Evolutionary conservation across 495 filamentous ascomycete species (phyloP), one percentile per base, ranked within the genome.

Genomic region (Penicillium paradoxum): DNA sequence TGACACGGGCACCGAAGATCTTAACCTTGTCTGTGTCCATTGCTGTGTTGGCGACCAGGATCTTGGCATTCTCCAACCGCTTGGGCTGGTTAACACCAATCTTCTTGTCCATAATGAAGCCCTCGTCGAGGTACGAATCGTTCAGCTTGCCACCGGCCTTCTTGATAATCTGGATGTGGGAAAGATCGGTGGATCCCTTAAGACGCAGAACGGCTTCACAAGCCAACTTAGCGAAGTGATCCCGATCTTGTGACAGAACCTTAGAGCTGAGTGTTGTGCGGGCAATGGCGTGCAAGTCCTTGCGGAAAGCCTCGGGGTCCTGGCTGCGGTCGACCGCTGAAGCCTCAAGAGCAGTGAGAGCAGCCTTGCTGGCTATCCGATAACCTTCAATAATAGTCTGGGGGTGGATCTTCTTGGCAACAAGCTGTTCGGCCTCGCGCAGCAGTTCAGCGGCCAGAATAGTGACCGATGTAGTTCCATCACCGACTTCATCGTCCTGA

Each of bases 1-100:
- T 96, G 60, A 97, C 88, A 21, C 90, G 84, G 17, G 93, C 93
- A 51, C 93, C 93, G 66, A 97, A 98, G 60, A 98, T 97, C 82
- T 98, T 98, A 74, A 98, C 88, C 80, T 98, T 98, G 73, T 98
- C 93, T 22, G 93, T 97, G 70, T 98, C 93, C 93, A 98, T 98
- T 6, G 92, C 86, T 10, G 93, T 98, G 72, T 98, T 98, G 49
- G 93, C 93, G 22, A 97, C 87, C 15, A 98, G 73, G 54, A 98
- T 97, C 79, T 97, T 97, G 45, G 91, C 93, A 66, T 97, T 97
- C 73, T 97, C 93, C 59, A 98, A 77, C 40, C 89, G 80, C 78
- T 97, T 97, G 19, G 93, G 91, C 69, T 98, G 93, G 78, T 98
- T 98, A 55, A 97, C 91, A 55, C 93, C 93, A 56, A 98, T 95